Conservation (phyloP, 257 asterid genomes). For the Rehmannia glutinosa region DNA sequence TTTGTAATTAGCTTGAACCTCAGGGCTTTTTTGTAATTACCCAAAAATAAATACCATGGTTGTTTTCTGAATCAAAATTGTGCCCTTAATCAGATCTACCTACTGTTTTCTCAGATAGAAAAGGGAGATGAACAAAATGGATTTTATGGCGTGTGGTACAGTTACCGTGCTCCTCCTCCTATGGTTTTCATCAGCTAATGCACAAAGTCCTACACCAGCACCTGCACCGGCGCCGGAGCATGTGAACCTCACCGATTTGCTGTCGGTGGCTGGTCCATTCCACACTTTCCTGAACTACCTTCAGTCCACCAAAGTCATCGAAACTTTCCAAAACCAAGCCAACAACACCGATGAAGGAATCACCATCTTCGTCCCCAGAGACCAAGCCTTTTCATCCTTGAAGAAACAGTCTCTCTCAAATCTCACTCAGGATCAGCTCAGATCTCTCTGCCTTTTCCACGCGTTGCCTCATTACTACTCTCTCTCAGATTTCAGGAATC, state of each 20-base stretch:
- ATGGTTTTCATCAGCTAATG: constrained; percentile 26
- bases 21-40: too few relatives aligned
- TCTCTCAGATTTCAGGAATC: constrained; percentile 68
- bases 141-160: constrained; percentile 15
- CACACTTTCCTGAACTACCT: constrained; percentile 62
- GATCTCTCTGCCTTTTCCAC: constrained; percentile 63
- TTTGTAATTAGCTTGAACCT: too few relatives aligned
- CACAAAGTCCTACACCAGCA: constrained; percentile 60
- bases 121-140: constrained; percentile 1
- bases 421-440: constrained; percentile 65
- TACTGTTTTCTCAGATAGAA: neutral
- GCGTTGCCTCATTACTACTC: constrained; percentile 68
- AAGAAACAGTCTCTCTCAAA: constrained; percentile 51
- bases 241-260: constrained; percentile 61
- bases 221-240: constrained; percentile 71
- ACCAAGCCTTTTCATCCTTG: constrained; percentile 49
- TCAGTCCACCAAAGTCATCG: constrained; percentile 53
- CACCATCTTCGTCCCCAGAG: constrained; percentile 73
- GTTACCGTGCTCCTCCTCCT: constrained; percentile 16
- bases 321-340: constrained; percentile 74
- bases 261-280: constrained; percentile 82
- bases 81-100: too few relatives aligned
- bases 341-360: constrained; percentile 70
- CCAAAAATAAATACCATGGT: too few relatives aligned
- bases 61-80: too few relatives aligned